Conservation (phyloP, 2,329 filamentous ascomycete genomes). For the Nakataea oryzae region DNA sequence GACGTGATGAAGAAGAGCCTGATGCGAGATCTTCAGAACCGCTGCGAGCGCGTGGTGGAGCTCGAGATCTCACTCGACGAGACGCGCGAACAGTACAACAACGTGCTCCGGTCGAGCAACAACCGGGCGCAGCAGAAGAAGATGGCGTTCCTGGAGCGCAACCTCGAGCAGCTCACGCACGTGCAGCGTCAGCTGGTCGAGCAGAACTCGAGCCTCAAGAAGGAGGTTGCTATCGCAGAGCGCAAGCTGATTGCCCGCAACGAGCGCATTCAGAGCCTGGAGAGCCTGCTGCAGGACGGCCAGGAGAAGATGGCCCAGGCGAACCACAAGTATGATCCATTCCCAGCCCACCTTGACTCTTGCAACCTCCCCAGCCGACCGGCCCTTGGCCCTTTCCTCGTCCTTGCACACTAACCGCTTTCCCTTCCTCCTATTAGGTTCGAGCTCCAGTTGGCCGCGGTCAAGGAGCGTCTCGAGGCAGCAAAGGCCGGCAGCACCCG, state of each 20-base stretch:
- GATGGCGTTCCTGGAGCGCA: constrained; percentile 98
- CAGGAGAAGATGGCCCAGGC: constrained; percentile 97
- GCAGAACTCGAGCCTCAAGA: constrained; percentile 94
- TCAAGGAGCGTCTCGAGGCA: constrained; percentile 94
- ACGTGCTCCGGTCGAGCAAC: constrained; percentile 90
- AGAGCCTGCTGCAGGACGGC: constrained; percentile 86
- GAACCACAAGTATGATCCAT: constrained; percentile 78
- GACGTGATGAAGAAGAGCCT: constrained; percentile 99
- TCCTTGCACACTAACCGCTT: background rate
- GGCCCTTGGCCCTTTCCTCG: constrained; percentile 5
- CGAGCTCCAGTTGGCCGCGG: constrained; percentile 89
- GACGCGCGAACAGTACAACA: constrained; percentile 98
- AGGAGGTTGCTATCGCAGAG: constrained; percentile 97
- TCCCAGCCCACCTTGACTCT: background rate
- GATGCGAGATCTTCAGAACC: constrained; percentile 97
- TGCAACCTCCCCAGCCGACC: constrained; percentile 2
- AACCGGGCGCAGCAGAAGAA: constrained; percentile 99
- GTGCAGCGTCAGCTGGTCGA: constrained; percentile 96
- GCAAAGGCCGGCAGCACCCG: constrained; percentile 88
- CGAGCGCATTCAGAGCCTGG: constrained; percentile 90
- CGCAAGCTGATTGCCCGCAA: constrained; percentile 93
- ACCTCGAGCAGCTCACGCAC: constrained; percentile 93
- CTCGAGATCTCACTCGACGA: constrained; percentile 96
- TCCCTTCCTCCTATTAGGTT: constrained; percentile 51
- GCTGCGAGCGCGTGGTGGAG: constrained; percentile 95